Evolutionary conservation across 768 basidiomycete genomes (phyloP), one percentile per base, ranked within the genome.

Genomic region (Lactarius pseudohatsudake): DNA sequence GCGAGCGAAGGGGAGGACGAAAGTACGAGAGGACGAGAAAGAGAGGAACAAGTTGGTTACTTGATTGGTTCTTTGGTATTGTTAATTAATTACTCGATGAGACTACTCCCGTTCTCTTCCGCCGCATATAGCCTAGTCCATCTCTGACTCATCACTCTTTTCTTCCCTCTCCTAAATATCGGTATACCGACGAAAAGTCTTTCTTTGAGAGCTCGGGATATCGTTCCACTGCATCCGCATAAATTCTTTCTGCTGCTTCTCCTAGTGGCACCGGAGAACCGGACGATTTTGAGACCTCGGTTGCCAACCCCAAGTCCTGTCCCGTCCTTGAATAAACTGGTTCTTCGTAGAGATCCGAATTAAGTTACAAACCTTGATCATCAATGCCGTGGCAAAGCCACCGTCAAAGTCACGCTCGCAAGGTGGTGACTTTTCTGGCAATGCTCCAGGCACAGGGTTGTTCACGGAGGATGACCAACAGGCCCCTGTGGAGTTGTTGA

Each of bases 401-500:
- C 92, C 93, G 69, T 91, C 88, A 65, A 90, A 96, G 54, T 87
- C 84, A 50, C 88, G 83, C 76, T 91, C 90, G 72, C 91, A 94
- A 0, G 94, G 94, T 6, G 93, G 89, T 22, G 86, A 85, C 75
- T 86, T 87, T 59, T 80, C 86, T 8, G 85, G 82, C 57, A 94
- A 76, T 18, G 93, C 86, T 22, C 81, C 81, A 8, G 88, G 92
- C 28, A 92, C 92, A 6, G 94, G 94, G 72, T 96, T 96, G 79
- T 96, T 96, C 43, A 90, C 86, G 0, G 88, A 86, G 30, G 88
- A 87, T 18, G 92, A 82, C 92, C 92, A 94, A 73, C 92, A 94
- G 20, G 82, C 80, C 4, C 92, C 93, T 3, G 91, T 92, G 67
- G 88, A 90, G 73, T 83, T 94, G 74, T 95, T 94, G 69, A 96